Conservation (phyloP, 345 rosid species). For the Rubroshorea leprosula region DNA sequence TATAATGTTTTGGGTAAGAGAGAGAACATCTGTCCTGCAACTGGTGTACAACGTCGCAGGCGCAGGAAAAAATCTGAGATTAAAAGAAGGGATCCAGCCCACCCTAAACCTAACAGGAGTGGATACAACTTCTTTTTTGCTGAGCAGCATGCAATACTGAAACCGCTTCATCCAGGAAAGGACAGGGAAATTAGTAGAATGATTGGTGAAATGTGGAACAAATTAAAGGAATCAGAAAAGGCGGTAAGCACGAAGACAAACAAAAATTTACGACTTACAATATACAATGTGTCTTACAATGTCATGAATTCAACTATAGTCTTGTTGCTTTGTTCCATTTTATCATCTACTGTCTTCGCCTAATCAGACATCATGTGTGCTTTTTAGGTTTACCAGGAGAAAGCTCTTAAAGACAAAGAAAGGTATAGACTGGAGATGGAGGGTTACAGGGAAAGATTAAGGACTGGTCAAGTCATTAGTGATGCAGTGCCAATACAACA, state of each 20-base stretch:
- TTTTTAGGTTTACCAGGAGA: slow-evolving; percentile 67
- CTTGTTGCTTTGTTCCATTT: not conserved
- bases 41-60: slow-evolving; percentile 61
- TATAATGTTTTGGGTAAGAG: slow-evolving; percentile 21
- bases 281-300: too few species aligned
- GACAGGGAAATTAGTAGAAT: slow-evolving; percentile 87
- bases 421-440: slow-evolving; percentile 85
- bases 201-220: slow-evolving; percentile 96
- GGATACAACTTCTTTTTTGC: slow-evolving; percentile 96
- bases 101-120: slow-evolving; percentile 89
- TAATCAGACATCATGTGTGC: not conserved
- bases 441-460: slow-evolving; percentile 63
- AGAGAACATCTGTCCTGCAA: slow-evolving; percentile 17
- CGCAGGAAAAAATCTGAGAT: slow-evolving; percentile 88
- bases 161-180: slow-evolving; percentile 89
- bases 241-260: too few species aligned
- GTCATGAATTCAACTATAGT: too few species aligned
- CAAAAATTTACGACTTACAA: too few species aligned
- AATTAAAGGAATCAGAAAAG: slow-evolving; percentile 54
- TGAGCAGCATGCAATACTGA: slow-evolving; percentile 88
- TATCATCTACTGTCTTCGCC: not conserved
- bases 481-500: slow-evolving; percentile 70
- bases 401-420: slow-evolving; percentile 82
- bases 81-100: slow-evolving; percentile 87
- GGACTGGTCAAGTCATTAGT: slow-evolving; percentile 49